Percentiles rank a stretch among this genome's conserved stretches.
Conservation (phyloP, 1,139 yeast genomes). For the Hanseniaspora uvarum region DNA sequence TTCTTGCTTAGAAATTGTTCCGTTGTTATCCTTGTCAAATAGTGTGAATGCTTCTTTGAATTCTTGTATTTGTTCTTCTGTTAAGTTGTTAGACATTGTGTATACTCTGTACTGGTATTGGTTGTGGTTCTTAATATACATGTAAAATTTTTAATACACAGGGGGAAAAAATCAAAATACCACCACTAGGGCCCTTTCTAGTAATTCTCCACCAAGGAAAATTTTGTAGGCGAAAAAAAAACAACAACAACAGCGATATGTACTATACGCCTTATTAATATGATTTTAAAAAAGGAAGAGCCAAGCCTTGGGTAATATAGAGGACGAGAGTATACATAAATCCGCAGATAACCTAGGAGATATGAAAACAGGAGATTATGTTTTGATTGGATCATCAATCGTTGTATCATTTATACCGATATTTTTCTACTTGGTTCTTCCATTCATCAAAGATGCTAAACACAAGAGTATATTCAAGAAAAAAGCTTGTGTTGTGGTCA, state of each 20-base stretch:
- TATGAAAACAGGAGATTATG: slow-evolving; percentile 23
- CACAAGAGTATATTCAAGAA: slow-evolving; percentile 28
- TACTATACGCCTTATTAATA: too few species aligned
- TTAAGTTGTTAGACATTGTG: slow-evolving; percentile 49
- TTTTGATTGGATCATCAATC: slow-evolving; percentile 32
- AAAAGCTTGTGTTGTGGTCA: slow-evolving; percentile 63
- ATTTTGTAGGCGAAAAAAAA: too few species aligned
- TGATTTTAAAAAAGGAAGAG: too few species aligned
- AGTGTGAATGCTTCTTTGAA: slow-evolving; percentile 95
- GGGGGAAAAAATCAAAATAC: too few species aligned
- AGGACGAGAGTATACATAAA: background rate
- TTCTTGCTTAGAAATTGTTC: slow-evolving; percentile 88
- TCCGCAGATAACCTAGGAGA: background rate
- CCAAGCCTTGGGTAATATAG: too few species aligned
- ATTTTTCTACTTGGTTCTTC: slow-evolving; percentile 29
- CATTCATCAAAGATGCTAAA: slow-evolving; percentile 30
- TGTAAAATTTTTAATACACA: background rate
- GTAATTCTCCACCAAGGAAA: too few species aligned
- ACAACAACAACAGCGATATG: too few species aligned
- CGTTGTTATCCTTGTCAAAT: slow-evolving; percentile 93
- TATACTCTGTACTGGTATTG: background rate
- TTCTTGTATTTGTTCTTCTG: slow-evolving; percentile 92
- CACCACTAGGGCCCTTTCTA: too few species aligned
- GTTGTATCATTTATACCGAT: slow-evolving; percentile 30
- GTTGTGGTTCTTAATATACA: background rate